A percentile compares a stretch with the other conserved stretches of the same genome.
Conservation (phyloP, 129 eudicot genomes). For the Flaveria linearis region DNA sequence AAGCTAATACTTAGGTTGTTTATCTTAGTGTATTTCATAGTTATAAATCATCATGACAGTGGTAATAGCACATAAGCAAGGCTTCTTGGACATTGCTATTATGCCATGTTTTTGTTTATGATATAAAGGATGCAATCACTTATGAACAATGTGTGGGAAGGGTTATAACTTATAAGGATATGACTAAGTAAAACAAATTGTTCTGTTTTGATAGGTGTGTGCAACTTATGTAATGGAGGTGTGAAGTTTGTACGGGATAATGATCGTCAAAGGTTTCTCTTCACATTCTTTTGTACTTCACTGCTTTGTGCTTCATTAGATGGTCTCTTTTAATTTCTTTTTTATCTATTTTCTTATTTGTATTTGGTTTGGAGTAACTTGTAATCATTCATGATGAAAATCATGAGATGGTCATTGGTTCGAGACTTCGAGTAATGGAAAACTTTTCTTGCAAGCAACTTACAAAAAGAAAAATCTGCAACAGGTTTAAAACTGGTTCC, state of each 20-base stretch:
- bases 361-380: neutral
- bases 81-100: too few species aligned
- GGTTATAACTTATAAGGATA: neutral
- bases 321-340: neutral
- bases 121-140: too few species aligned
- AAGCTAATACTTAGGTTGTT: conserved; percentile 17
- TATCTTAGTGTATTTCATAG: neutral
- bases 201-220: conserved; percentile 64
- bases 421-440: neutral
- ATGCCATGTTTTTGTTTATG: too few species aligned
- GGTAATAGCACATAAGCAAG: neutral
- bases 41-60: neutral
- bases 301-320: neutral
- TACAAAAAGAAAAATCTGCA: neutral
- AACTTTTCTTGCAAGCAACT: neutral
- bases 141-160: too few species aligned
- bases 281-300: neutral
- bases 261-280: conserved; percentile 66
- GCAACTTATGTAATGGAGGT: conserved; percentile 98
- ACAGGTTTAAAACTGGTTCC: too few species aligned
- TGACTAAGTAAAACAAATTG: neutral
- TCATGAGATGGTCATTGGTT: neutral
- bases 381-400: neutral
- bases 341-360: neutral
- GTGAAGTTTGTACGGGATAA: conserved; percentile 90